A percentile compares a stretch with the other conserved stretches of the same genome.
Conservation (phyloP, 2,329 filamentous ascomycete species). For the Fusarium papillatum region DNA sequence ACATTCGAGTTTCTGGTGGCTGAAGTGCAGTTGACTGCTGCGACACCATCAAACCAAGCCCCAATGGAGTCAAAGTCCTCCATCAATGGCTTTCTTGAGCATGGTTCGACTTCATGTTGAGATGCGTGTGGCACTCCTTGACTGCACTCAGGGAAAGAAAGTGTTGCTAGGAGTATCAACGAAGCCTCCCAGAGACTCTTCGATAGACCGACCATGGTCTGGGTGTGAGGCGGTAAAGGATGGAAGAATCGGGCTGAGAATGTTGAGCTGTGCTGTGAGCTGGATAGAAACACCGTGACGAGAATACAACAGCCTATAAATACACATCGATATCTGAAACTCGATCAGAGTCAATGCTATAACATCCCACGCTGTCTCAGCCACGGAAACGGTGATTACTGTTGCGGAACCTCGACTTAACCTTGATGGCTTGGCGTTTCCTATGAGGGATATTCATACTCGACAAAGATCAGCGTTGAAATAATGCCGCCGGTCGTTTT, state of each 20-base stretch:
- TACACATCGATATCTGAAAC: neutral
- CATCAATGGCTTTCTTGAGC: neutral
- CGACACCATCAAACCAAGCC: conserved; percentile 21
- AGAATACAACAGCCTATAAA: neutral
- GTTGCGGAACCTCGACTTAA: neutral
- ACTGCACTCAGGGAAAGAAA: neutral
- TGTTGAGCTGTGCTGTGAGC: neutral
- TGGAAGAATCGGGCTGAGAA: neutral
- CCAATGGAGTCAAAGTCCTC: conserved; percentile 17
- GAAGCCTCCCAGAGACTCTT: neutral
- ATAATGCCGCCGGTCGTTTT: neutral
- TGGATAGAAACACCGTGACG: neutral
- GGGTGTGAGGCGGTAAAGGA: neutral
- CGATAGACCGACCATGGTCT: neutral
- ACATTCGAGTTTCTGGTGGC: neutral
- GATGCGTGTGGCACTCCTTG: neutral
- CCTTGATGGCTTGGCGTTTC: conserved; percentile 1
- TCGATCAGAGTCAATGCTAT: neutral
- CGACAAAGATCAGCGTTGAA: neutral
- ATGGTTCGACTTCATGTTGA: neutral
- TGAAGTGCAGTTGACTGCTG: neutral
- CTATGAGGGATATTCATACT: neutral
- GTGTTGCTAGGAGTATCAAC: neutral
- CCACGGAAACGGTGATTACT: neutral
- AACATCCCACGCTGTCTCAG: neutral